phyloP scores from a whole-genome alignment of 768 basidiomycete species.

The Termitomyces sp. region DNA sequence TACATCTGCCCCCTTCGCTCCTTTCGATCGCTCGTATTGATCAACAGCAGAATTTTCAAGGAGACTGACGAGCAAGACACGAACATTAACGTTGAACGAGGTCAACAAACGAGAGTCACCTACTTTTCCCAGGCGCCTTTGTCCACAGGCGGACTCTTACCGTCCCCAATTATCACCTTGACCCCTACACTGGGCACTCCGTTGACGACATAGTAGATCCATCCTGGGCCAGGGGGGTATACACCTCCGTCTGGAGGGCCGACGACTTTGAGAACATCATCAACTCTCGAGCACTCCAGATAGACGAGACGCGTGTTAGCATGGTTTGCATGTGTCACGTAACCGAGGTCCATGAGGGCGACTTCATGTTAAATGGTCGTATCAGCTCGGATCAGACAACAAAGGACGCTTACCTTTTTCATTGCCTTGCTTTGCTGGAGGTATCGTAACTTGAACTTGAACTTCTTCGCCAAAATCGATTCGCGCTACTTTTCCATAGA shows the following conservation, averaged over 20 bases:
- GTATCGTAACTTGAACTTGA: slow-evolving; percentile 39
- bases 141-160: slow-evolving; percentile 56
- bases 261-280: slow-evolving; percentile 48
- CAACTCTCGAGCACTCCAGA: slow-evolving; percentile 38
- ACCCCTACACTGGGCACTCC: slow-evolving; percentile 63
- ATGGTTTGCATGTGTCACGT: slow-evolving; percentile 73
- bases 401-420: slow-evolving; percentile 29
- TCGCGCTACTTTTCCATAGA: slow-evolving; percentile 28
- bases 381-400: background rate
- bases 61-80: slow-evolving; percentile 31
- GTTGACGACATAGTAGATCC: slow-evolving; percentile 63
- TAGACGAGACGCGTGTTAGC: slow-evolving; percentile 76
- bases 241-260: slow-evolving; percentile 62
- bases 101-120: slow-evolving; percentile 17
- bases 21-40: slow-evolving; percentile 42
- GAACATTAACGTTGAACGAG: background rate
- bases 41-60: slow-evolving; percentile 44
- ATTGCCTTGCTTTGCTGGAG: slow-evolving; percentile 8
- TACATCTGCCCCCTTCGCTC: background rate
- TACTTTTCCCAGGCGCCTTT: slow-evolving; percentile 55
- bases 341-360: slow-evolving; percentile 79
- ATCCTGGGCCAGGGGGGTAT: slow-evolving; percentile 82
- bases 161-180: slow-evolving; percentile 68
- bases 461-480: slow-evolving; percentile 41
- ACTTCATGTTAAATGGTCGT: slow-evolving; percentile 35